Conservation (phyloP, 495 filamentous ascomycete genomes). For the Recurvomyces mirabilis region DNA sequence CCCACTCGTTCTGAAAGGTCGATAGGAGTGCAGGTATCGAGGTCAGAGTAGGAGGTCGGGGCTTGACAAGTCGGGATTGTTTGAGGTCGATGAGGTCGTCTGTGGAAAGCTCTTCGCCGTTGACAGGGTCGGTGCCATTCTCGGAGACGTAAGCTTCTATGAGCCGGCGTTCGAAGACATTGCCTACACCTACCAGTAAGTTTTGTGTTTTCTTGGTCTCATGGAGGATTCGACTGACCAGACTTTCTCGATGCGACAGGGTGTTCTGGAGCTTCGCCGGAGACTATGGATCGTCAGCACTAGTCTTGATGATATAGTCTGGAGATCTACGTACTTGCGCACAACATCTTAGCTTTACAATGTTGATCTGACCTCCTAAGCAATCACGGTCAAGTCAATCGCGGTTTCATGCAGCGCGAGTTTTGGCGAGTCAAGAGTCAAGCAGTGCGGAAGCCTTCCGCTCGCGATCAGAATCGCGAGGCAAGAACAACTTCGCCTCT, state of each 20-base stretch:
- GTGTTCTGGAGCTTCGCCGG: constrained; percentile 89
- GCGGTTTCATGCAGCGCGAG: too few species aligned
- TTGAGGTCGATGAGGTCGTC: constrained; percentile 86
- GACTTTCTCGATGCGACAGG: constrained; percentile 92
- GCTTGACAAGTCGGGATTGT: constrained; percentile 66
- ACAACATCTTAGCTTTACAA: constrained; percentile 12
- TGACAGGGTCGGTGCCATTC: constrained; percentile 88
- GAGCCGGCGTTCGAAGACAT: constrained; percentile 86
- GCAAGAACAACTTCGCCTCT: too few species aligned
- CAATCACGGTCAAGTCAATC: not conserved
- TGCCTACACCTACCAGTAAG: constrained; percentile 41
- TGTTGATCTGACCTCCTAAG: too few species aligned
- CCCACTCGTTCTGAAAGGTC: constrained; percentile 98
- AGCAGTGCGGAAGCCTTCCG: too few species aligned
- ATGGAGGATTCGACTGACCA: constrained; percentile 41
- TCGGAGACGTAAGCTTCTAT: constrained; percentile 92
- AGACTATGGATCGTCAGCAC: constrained; percentile 48
- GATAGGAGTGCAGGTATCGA: constrained; percentile 93
- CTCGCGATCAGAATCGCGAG: too few species aligned
- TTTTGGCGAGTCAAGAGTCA: too few species aligned
- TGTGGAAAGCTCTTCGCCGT: constrained; percentile 70
- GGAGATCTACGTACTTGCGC: constrained; percentile 10
- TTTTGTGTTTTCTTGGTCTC: not conserved
- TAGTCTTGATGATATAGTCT: not conserved
- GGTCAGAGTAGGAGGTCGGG: constrained; percentile 86